phyloP scores from a whole-genome alignment of 106 monocot genomes.

The Dioscorea zingiberensis region DNA sequence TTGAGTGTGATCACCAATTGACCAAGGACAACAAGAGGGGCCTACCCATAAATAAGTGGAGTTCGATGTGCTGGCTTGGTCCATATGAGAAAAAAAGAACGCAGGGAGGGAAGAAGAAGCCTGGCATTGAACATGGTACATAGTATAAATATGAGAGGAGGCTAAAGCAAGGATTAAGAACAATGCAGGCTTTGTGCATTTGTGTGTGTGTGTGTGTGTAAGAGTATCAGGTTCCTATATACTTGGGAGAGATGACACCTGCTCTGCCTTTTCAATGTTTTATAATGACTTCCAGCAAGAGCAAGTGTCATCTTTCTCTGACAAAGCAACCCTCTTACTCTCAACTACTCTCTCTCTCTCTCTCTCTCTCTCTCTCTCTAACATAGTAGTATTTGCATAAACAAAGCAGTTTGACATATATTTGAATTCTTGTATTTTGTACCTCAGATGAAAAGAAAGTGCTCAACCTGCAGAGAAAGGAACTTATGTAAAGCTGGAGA shows the following conservation, averaged over 20 bases:
- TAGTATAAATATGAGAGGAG: not conserved
- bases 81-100: no score
- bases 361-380: not conserved
- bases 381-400: no score
- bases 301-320: constrained; percentile 18
- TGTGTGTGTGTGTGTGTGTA: no score
- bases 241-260: constrained; percentile 18
- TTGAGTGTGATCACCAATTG: no score
- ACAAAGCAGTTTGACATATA: not conserved
- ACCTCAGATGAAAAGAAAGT: no score
- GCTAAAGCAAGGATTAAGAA: not conserved
- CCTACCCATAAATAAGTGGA: no score
- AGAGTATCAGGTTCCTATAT: constrained; percentile 6
- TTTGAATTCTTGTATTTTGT: no score
- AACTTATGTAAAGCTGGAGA: constrained; percentile 4
- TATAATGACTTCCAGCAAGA: not conserved
- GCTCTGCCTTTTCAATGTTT: not conserved
- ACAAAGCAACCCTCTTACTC: constrained; percentile 18
- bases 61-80: no score
- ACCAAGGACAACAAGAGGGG: no score
- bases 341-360: no score
- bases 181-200: not conserved
- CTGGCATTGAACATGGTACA: not conserved
- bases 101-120: not conserved
- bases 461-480: not conserved